Evolutionary conservation across 768 basidiomycete genomes (phyloP), one percentile per base, ranked within the genome.

Genomic region (Lentinula edodes): DNA sequence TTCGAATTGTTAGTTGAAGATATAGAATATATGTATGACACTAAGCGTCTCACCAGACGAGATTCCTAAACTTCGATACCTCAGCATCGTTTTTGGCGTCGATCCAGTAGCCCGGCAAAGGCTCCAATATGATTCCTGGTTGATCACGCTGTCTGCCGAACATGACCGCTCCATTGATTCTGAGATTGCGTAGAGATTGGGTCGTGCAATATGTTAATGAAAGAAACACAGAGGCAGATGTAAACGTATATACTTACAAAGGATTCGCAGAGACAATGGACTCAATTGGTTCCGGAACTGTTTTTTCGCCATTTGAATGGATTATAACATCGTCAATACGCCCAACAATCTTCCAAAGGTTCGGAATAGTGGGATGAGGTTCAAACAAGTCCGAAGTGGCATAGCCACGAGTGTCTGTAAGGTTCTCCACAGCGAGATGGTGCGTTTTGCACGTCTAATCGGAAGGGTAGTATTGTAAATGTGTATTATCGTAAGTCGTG

Each of bases 321-420:
- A 71, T 63, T 20, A 73, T 62, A 1, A 72, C 69, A 32, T 75
- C 75, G 58, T 76, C 71, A 2, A 50, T 39, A 16, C 75, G 70
- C 15, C 75, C 74, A 32, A 75, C 64, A 20, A 72, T 76, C 65
- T 74, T 80, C 71, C 76, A 83, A 16, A 78, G 67, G 13, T 73
- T 68, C 2, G 72, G 66, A 10, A 75, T 74, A 6, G 74, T 76
- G 0, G 82, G 79, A 63, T 83, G 82, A 38, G 70, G 72, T 36
- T 75, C 59, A 62, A 77, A 79, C 6, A 80, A 63, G 66, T 82
- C 82, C 1, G 73, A 74, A 12, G 75, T 80, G 1, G 75, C 75
- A 55, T 80, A 82, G 8, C 80, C 80, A 42, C 61, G 63, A 46
- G 67, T 56, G n/a, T 59, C 58, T 39, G 58, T 8, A 23, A 59